phyloP scores from a whole-genome alignment of 306 rosid genomes.

The Cajanus cajan region DNA sequence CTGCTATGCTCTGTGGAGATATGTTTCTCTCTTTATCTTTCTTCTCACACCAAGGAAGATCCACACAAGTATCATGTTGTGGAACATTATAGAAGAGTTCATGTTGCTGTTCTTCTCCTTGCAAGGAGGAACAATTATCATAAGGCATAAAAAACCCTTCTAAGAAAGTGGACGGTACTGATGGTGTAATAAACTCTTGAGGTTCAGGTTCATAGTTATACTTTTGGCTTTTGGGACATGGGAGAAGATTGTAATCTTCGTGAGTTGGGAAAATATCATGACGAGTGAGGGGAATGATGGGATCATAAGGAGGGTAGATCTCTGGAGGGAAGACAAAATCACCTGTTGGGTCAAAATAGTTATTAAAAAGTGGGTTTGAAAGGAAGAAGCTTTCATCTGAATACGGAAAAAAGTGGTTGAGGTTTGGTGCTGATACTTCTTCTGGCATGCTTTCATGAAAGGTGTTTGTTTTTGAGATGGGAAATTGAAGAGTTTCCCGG shows the following conservation, averaged over 20 bases:
- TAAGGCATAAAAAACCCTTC: constrained; percentile 26
- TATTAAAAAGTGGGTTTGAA: neutral
- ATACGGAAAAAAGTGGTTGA: neutral
- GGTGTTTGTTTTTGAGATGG: constrained; percentile 9
- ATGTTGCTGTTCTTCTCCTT: neutral
- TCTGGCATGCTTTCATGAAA: constrained; percentile 15
- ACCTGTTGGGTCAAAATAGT: neutral
- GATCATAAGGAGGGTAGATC: neutral
- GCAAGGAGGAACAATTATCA: neutral
- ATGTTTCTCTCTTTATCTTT: neutral
- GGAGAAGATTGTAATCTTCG: neutral
- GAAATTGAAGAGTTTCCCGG: constrained; percentile 29
- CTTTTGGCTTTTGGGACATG: constrained; percentile 40
- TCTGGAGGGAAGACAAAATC: neutral
- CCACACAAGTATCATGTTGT: neutral
- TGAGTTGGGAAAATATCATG: neutral
- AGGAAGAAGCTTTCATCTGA: constrained; percentile 20
- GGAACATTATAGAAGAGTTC: neutral
- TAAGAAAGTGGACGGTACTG: neutral
- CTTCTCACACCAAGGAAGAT: neutral
- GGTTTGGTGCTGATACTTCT: neutral
- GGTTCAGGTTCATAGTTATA: constrained; percentile 14
- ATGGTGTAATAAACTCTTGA: neutral
- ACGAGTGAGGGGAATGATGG: neutral
- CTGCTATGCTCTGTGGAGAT: constrained; percentile 71